Base-by-base conservation (phyloP, 495 filamentous ascomycete genomes). In the Annulohypoxylon moriforme region DNA sequence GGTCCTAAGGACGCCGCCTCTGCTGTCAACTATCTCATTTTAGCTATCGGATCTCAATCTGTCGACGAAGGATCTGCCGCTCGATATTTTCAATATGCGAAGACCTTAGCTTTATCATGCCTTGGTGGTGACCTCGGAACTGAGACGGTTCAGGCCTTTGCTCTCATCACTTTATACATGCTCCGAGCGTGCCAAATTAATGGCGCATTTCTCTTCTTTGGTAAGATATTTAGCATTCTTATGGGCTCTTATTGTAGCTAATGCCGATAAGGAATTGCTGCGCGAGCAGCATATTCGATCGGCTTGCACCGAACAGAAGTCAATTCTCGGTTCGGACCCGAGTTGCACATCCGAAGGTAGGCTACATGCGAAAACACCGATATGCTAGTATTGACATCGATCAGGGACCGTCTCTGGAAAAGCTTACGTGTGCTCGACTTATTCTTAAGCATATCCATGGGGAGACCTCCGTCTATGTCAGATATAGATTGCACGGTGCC, bases 301-400 rank as follows among this genome's bases (percentile, higher is more conserved):
- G 88, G 88, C 1, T 78, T 90, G 27, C 88, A 90, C 70, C 76
- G 87, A n/a, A 87, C 85, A 40, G 87, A 88, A 34, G 86, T 88
- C 18, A 89, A 89, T 72, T 79, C 85, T 4, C 77, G 86, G 1
- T 90, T 89, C 67, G 87, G 84, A 52, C 69, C 79, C 1, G 80
- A 82, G 1, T 79, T 85, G 20, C 82, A 85, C 31, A 76, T 78
- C 2, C 79, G 76, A 71, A 72, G 75, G 75, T 73, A 66, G 20
- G 13, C 16, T 34, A 13, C 24, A 33, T 29, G 16, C 16, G 8
- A 20, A 4, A 13, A 46, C 3, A 49, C 6, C 33, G 0, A 38
- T 2, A 4, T 9, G 1, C 24, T 18, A 34, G 18, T 24, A 9
- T n/a, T 60, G 13, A 24, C 60, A 77, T 81, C n/a, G 11, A 42